Evolutionary conservation across 2,329 filamentous ascomycete genomes (phyloP), one percentile per base, ranked within the genome.

Genomic region (Pseudogymnoascus sp.): DNA sequence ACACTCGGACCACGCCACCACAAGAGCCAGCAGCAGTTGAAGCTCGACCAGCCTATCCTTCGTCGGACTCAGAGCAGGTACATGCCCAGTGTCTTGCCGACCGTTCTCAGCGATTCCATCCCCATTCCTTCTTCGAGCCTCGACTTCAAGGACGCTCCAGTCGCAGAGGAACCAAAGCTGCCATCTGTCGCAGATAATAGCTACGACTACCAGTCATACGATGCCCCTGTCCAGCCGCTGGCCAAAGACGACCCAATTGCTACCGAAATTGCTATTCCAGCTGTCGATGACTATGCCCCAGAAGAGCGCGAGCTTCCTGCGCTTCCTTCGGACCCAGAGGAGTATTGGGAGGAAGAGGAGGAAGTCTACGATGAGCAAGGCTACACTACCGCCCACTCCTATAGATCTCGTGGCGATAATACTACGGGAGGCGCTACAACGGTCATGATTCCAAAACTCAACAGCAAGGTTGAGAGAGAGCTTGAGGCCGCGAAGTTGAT

Each of bases 291-390:
- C 7, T 52, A 52, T 19, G n/a, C 19, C n/a, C 45, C 26, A 31
- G 45, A 52, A 12, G 45, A 52, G 45, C 45, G 45, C 26, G 26
- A 33, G 45, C 45, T 66, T 16, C 65, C 63, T 11, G 69, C 69
- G 8, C 65, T 70, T 12, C 71, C 74, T 16, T 74, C 78, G 6
- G 85, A 87, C 67, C 75, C 81, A 0, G 88, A 91, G 68, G 89
- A 92, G 72, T 89, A 87, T 69, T 91, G 87, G 87, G 87, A 90
- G 73, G 88, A 89, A 14, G 88, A 93, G 26, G 89, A 90, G 11
- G 90, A 92, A 66, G 58, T 70, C 12, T 85, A 84, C 64, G 84
- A 86, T 60, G 83, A 86, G n/a, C 84, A 87, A 71, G 84, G 82
- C 21, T 87, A 86, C 68, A 88, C 88, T 63, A 92, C 89, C 21